Evolutionary conservation across 352 stramenopile genomes (phyloP).

Genomic region (Phytophthora citrophthora): DNA sequence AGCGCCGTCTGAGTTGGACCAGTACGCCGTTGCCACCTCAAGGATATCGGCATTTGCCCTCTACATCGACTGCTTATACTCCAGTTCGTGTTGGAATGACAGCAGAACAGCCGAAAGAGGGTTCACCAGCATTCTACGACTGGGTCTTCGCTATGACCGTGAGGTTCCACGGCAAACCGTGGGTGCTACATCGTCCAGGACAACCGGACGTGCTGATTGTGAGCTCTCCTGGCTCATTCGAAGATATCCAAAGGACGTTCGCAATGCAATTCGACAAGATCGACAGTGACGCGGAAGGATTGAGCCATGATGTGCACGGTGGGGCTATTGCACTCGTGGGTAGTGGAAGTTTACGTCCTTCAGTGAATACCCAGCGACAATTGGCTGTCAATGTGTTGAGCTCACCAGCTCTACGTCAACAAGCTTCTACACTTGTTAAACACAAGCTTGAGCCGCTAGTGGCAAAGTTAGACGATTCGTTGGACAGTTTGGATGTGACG

Average conservation of each 20-base stretch:
- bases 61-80: not conserved
- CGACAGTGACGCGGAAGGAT: constrained; percentile 7
- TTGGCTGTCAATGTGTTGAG: constrained; percentile 80
- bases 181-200: constrained; percentile 28
- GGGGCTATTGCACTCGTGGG: constrained; percentile 28
- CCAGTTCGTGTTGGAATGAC: constrained; percentile 12
- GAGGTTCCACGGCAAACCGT: constrained; percentile 31
- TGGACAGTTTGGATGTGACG: constrained; percentile 34
- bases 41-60: constrained; percentile 13
- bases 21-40: constrained; percentile 28
- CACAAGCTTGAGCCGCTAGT: constrained; percentile 36
- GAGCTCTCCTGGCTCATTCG: constrained; percentile 31
- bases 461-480: constrained; percentile 20
- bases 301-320: constrained; percentile 21
- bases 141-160: constrained; percentile 28
- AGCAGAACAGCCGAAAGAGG: constrained; percentile 14
- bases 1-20: constrained; percentile 23
- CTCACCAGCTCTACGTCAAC: constrained; percentile 43
- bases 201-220: constrained; percentile 34
- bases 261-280: constrained; percentile 56
- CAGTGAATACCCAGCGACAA: constrained; percentile 26
- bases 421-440: constrained; percentile 37
- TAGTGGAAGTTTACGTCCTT: constrained; percentile 9
- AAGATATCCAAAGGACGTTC: constrained; percentile 46
- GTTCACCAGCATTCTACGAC: constrained; percentile 21